phyloP scores from a whole-genome alignment of 2,329 filamentous ascomycete species.

The Cordyceps cateniannulata region DNA sequence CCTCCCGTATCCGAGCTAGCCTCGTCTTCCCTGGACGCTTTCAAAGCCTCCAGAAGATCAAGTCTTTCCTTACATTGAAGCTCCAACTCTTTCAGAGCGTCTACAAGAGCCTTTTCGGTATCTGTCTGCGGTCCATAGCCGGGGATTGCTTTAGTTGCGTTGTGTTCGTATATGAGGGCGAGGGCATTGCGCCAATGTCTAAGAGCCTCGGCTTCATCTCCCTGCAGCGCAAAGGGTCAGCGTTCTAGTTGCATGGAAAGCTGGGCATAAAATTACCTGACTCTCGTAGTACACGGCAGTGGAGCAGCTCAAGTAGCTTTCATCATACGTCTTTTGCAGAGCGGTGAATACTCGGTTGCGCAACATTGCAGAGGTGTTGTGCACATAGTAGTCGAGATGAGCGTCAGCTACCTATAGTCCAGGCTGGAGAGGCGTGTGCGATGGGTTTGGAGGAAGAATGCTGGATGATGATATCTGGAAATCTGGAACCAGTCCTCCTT shows the following conservation, averaged over 20 bases:
- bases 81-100: conserved; percentile 77
- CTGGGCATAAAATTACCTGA: conserved; percentile 52
- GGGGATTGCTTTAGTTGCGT: conserved; percentile 65
- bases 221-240: conserved; percentile 41
- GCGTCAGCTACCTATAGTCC: conserved; percentile 4
- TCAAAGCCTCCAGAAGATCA: conserved; percentile 76
- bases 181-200: conserved; percentile 85
- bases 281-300: conserved; percentile 95
- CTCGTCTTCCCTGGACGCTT: conserved; percentile 50
- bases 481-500: neutral
- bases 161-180: conserved; percentile 81
- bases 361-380: conserved; percentile 39
- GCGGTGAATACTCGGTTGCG: conserved; percentile 54
- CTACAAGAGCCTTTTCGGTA: conserved; percentile 75
- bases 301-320: conserved; percentile 89
- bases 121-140: conserved; percentile 67
- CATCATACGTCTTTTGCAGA: conserved; percentile 96
- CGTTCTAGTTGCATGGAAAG: neutral
- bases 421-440: neutral
- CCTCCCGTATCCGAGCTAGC: conserved; percentile 11
- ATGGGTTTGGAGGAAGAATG: neutral
- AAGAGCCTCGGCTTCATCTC: conserved; percentile 84
- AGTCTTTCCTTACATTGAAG: conserved; percentile 90
- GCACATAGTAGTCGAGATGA: conserved; percentile 21
- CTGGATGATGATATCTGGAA: neutral